A percentile compares a stretch with the other conserved stretches of the same genome.
These are phyloP conservation scores for Linnemannia hyalina DNA, from an alignment of 192 early-diverging fungal species.

Conservation along the genomic window DNA sequence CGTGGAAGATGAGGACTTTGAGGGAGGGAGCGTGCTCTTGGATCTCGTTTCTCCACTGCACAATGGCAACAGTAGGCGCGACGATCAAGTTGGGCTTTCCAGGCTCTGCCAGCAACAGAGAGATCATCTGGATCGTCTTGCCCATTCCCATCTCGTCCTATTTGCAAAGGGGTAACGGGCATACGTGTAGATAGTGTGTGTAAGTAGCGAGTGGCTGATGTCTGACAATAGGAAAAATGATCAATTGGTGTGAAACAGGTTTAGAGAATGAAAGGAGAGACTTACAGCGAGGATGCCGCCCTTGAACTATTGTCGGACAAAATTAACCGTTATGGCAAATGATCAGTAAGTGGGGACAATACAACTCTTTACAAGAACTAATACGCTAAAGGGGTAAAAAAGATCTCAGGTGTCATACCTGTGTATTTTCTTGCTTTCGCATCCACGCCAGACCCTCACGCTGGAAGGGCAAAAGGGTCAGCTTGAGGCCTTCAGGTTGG, in stretches of 20 bases:
- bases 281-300: conserved; percentile 83
- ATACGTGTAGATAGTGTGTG: background rate
- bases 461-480: conserved; percentile 92
- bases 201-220: background rate
- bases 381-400: background rate
- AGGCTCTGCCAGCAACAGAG: conserved; percentile 76
- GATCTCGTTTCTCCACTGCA: conserved; percentile 92
- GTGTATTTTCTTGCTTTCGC: conserved; percentile 75
- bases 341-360: background rate
- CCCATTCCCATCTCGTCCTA: conserved; percentile 95
- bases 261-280: background rate
- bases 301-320: conserved; percentile 60
- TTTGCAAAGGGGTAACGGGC: background rate
- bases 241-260: background rate
- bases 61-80: conserved; percentile 88
- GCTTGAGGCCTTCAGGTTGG: conserved; percentile 77
- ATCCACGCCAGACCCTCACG: conserved; percentile 90
- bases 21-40: conserved; percentile 71
- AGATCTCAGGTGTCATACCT: background rate
- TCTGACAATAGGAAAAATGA: background rate
- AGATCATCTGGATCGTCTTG: conserved; percentile 95
- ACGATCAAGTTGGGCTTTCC: conserved; percentile 85
- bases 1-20: conserved; percentile 81
- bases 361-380: background rate
- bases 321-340: background rate